phyloP scores from a whole-genome alignment of 257 asterid genomes.

The Catharanthus roseus region DNA sequence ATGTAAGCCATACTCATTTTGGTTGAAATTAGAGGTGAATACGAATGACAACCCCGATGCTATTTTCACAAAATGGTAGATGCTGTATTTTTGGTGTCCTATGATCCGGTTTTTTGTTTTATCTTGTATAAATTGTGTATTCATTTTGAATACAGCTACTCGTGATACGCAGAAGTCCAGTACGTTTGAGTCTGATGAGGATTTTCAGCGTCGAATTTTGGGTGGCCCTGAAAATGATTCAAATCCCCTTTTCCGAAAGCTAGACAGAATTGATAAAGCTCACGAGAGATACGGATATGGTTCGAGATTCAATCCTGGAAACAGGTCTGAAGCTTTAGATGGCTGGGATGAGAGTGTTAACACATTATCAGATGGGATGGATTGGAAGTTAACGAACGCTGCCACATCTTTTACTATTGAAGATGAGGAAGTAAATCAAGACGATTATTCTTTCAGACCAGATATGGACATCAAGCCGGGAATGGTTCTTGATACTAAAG shows the following conservation, averaged over 20 bases:
- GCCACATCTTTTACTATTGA: constrained; percentile 64
- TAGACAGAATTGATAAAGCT: constrained; percentile 48
- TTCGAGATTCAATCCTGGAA: constrained; percentile 22
- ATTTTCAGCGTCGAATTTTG: constrained; percentile 38
- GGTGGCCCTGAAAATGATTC: constrained; percentile 24
- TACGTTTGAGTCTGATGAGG: constrained; percentile 39
- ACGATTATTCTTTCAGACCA: constrained; percentile 65
- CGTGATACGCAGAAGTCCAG: constrained; percentile 23
- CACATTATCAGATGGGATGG: constrained; percentile 62
- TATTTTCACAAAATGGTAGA: neutral
- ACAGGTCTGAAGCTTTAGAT: constrained; percentile 24
- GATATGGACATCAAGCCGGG: constrained; percentile 52
- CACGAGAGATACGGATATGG: constrained; percentile 32
- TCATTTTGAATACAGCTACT: constrained; percentile 21
- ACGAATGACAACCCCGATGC: neutral
- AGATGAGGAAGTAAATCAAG: constrained; percentile 46
- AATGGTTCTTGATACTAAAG: constrained; percentile 65
- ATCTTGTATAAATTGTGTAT: neutral
- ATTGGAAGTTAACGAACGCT: constrained; percentile 49
- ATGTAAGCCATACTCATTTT: neutral
- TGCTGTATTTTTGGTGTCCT: constrained; percentile 1
- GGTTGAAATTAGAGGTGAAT: neutral
- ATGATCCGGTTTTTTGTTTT: neutral
- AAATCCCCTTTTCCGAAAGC: constrained; percentile 39
- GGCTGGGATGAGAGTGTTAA: constrained; percentile 35